Percentiles rank a stretch among this genome's conserved stretches.
Conservation (phyloP, 2,329 filamentous ascomycete genomes). For the Aspergillus aculeatinus region DNA sequence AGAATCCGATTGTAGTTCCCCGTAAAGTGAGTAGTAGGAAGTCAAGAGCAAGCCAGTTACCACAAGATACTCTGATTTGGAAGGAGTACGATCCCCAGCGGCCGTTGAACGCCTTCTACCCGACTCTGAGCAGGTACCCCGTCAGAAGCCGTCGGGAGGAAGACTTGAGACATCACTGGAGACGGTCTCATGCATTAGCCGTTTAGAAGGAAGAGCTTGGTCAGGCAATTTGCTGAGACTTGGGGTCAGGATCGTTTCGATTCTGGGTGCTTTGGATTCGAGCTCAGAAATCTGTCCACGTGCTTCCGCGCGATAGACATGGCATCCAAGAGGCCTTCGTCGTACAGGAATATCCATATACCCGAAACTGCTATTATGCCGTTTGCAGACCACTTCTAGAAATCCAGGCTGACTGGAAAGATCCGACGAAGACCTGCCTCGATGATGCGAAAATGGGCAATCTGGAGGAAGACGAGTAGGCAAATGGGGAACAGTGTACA, state of each 20-base stretch:
- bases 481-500: background rate
- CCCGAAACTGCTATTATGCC: background rate
- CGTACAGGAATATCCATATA: background rate
- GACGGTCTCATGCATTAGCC: constrained; percentile 1
- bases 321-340: background rate
- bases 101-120: background rate
- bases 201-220: background rate
- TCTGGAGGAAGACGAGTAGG: background rate
- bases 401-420: background rate
- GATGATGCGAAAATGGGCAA: background rate
- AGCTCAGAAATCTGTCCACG: background rate
- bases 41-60: background rate
- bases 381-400: background rate
- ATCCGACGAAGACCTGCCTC: background rate
- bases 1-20: background rate
- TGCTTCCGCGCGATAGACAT: background rate
- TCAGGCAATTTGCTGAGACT: background rate
- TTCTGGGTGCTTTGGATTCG: background rate
- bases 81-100: background rate
- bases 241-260: background rate
- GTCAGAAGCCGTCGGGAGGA: background rate
- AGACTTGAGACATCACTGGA: constrained; percentile 5
- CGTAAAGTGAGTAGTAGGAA: background rate
- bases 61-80: background rate
- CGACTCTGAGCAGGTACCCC: constrained; percentile 10